Evolutionary conservation across 2,329 filamentous ascomycete genomes (phyloP).

Genomic region (Knoxdaviesia proteae): DNA sequence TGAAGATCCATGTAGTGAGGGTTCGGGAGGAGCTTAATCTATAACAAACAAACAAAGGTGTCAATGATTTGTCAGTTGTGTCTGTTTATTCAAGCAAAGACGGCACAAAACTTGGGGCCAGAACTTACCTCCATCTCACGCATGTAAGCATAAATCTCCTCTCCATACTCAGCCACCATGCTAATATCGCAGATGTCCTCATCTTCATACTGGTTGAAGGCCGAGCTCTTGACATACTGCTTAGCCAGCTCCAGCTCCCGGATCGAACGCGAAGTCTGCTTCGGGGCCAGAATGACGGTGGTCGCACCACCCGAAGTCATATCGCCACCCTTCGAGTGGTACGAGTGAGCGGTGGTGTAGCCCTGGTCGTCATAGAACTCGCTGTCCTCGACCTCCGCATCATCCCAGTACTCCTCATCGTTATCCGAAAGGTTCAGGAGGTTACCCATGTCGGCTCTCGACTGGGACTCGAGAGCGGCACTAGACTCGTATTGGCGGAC

Average conservation of each 20-base stretch:
- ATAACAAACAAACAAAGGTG: slow-evolving; percentile 1
- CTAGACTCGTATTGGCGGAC: not conserved
- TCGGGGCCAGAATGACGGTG: slow-evolving; percentile 44
- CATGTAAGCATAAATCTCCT: slow-evolving; percentile 93
- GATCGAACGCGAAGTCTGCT: slow-evolving; percentile 44
- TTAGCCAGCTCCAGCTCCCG: slow-evolving; percentile 51
- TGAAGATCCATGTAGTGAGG: slow-evolving; percentile 93
- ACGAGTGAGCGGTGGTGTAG: slow-evolving; percentile 57
- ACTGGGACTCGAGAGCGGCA: not conserved
- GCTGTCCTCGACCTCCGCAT: slow-evolving; percentile 48
- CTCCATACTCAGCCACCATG: slow-evolving; percentile 93
- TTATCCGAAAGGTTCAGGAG: slow-evolving; percentile 5
- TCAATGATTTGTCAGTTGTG: slow-evolving; percentile 9
- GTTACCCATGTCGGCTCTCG: slow-evolving; percentile 1
- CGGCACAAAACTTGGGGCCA: slow-evolving; percentile 1
- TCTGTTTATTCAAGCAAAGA: not conserved
- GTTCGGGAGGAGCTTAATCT: slow-evolving; percentile 69
- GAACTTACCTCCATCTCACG: slow-evolving; percentile 56
- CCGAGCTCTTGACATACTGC: slow-evolving; percentile 44
- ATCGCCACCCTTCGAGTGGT: slow-evolving; percentile 46
- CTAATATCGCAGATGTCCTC: slow-evolving; percentile 93
- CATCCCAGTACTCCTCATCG: slow-evolving; percentile 63
- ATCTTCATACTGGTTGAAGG: slow-evolving; percentile 49
- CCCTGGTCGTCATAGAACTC: slow-evolving; percentile 36
- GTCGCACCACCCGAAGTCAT: slow-evolving; percentile 29